These are phyloP conservation scores for Solanum chmielewskii DNA, from an alignment of 257 asterid species.

Conservation along the genomic window DNA sequence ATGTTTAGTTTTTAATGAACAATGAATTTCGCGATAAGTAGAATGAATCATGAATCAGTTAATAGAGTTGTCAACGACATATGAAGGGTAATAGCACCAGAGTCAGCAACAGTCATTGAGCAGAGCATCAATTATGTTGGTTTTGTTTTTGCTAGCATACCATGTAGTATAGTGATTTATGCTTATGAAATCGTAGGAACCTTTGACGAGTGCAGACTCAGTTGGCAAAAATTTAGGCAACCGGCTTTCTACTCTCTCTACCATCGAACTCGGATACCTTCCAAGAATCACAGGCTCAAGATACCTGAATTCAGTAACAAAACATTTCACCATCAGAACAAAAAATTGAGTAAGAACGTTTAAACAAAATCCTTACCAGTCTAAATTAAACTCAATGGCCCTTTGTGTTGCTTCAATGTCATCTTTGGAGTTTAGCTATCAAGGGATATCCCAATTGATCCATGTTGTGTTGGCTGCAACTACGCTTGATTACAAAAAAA, in stretches of 20 bases:
- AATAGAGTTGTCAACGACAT: conserved; percentile 2
- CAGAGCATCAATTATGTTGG: conserved; percentile 33
- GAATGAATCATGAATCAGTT: not conserved
- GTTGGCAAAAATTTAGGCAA: not conserved
- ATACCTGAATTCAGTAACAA: not conserved
- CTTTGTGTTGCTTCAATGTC: conserved; percentile 59
- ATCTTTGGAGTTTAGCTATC: conserved; percentile 42
- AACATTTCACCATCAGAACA: not conserved
- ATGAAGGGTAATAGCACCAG: conserved; percentile 54
- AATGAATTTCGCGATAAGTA: not conserved
- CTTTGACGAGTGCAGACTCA: not conserved
- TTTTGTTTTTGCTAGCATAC: conserved; percentile 12
- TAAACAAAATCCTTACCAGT: conserved; percentile 46
- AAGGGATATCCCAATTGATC: conserved; percentile 63
- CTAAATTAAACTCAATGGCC: conserved; percentile 68
- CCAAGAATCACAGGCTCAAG: conserved; percentile 1
- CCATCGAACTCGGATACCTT: not conserved
- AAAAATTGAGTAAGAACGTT: no score
- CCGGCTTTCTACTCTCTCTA: not conserved
- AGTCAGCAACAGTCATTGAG: conserved; percentile 55
- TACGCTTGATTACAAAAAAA: not conserved
- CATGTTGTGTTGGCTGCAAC: conserved; percentile 38
- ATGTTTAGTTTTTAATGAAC: not conserved
- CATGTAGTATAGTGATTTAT: conserved; percentile 4
- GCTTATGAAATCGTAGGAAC: conserved; percentile 8